Percentiles rank a stretch among this genome's conserved stretches.
Evolutionary conservation across 495 filamentous ascomycete genomes (phyloP).

Genomic region (Lophiotrema nucula): DNA sequence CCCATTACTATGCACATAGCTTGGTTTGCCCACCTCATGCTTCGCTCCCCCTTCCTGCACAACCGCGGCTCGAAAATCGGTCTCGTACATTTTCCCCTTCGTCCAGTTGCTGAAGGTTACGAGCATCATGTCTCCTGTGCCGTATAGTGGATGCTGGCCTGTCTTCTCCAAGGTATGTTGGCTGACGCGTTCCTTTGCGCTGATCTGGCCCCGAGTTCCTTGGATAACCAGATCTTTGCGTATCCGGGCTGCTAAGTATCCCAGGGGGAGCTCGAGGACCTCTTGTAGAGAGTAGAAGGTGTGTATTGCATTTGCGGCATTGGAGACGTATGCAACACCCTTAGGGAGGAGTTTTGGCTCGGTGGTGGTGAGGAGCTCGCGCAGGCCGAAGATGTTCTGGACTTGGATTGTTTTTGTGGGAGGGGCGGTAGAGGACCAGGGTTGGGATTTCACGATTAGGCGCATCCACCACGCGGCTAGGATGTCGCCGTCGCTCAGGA

Average conservation of each 20-base stretch:
- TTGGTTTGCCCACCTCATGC: constrained; percentile 2
- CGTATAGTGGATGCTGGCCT: neutral
- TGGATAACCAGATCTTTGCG: constrained; percentile 12
- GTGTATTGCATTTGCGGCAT: constrained; percentile 4
- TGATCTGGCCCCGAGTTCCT: constrained; percentile 1
- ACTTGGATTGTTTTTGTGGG: constrained; percentile 6
- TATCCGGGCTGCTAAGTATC: constrained; percentile 13
- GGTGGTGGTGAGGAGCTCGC: constrained; percentile 10
- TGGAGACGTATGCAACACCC: constrained; percentile 10
- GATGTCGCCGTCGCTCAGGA: constrained; percentile 18
- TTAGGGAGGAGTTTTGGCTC: constrained; percentile 2
- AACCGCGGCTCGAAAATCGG: constrained; percentile 16
- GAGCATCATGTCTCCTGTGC: constrained; percentile 1
- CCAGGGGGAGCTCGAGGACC: constrained; percentile 6
- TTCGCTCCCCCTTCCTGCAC: neutral
- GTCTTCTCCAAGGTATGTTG: neutral
- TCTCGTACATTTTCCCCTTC: constrained; percentile 8
- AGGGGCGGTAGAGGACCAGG: neutral
- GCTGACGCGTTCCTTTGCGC: neutral
- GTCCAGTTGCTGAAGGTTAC: constrained; percentile 13
- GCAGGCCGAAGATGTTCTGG: constrained; percentile 22
- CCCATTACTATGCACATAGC: neutral
- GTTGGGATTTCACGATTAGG: neutral
- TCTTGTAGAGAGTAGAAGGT: constrained; percentile 11
- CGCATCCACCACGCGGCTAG: constrained; percentile 18